Base-by-base conservation (phyloP, 2,329 filamentous ascomycete species). In the Arthroderma uncinatum region DNA sequence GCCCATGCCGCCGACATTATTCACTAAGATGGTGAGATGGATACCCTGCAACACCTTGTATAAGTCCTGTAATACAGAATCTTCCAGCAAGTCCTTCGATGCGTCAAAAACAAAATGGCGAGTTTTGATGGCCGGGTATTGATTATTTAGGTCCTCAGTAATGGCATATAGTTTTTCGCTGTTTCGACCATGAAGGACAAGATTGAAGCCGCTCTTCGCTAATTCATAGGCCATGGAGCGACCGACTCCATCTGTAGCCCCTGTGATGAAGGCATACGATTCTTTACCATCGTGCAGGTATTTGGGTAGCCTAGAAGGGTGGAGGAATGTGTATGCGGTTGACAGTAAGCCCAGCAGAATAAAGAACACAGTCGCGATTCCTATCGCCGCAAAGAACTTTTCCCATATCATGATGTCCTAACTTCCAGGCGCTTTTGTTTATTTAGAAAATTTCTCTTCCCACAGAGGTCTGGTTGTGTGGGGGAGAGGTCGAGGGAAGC, bases 141-240 rank as follows among this genome's bases (percentile, higher is more conserved):
- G 58, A 0, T 62, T n/a, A 1, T 64, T 59, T 0, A 83, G 71
- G 25, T 73, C 65, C 1, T 64, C 55, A n/a, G 69, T 64, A n/a
- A 79, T 68, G 1, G 57, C 57, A 1, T 71, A 63, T 2, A 83
- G 71, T 62, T 82, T 82, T 2, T 67, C 59, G 1, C 62, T 60
- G 58, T 79, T 80, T 36, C 79, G 76, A n/a, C 81, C 80, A 60
- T 83, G 80, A 7, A 83, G 64, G 14, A 82, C 70, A 34, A 84
- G 71, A 62, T 81, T 79, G 73, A 82, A 82, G 50, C 79, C 78
- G 12, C 67, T 68, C 0, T 62, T 58, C 16, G 76, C 76, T n/a
- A 84, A 76, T 62, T 80, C 76, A 56, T 75, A 66, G 2, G 74
- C 74, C 58, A 82, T 76, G 0, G 69, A 75, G 28, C 70, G 69